Evolutionary conservation across 2,329 filamentous ascomycete genomes (phyloP), one percentile per base, ranked within the genome.

Genomic region (Nemania abortiva): DNA sequence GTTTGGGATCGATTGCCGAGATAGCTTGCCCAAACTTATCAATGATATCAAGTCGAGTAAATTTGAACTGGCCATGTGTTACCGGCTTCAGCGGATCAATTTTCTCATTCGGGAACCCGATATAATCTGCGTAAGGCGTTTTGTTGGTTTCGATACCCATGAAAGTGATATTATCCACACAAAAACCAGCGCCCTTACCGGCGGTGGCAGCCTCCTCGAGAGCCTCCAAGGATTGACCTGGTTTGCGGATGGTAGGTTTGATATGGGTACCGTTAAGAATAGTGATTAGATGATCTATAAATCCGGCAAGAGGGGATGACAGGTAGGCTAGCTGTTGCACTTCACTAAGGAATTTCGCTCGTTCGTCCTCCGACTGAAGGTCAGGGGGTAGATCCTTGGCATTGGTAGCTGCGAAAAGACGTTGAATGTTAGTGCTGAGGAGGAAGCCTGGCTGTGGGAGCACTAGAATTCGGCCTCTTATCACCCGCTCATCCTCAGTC

Each of bases 21-120:
- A 75, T 22, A n/a, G 70, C 70, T 50, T 85, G 84, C 0, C 84
- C 84, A 53, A 85, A 86, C 70, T 85, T 85, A 74, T 86, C 84
- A 45, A 86, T 74, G 55, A 86, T 78, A 69, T 84, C 83, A 42
- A 87, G 65, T 68, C 84, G 83, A 1, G 54, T 65, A 39, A 63
- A 58, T 15, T 34, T 68, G 31, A n/a, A n/a, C n/a, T n/a, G n/a
- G n/a, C n/a, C n/a, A n/a, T n/a, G n/a, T n/a, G n/a, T n/a, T n/a
- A n/a, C n/a, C n/a, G n/a, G n/a, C n/a, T n/a, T n/a, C n/a, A n/a
- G n/a, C n/a, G n/a, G n/a, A n/a, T n/a, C n/a, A n/a, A n/a, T n/a
- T n/a, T n/a, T n/a, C n/a, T n/a, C n/a, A n/a, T n/a, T n/a, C n/a
- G n/a, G n/a, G n/a, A n/a, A n/a, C n/a, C n/a, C n/a, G n/a, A n/a